Base-by-base conservation (phyloP, 352 stramenopile species). In the Phytophthora colocasiae region DNA sequence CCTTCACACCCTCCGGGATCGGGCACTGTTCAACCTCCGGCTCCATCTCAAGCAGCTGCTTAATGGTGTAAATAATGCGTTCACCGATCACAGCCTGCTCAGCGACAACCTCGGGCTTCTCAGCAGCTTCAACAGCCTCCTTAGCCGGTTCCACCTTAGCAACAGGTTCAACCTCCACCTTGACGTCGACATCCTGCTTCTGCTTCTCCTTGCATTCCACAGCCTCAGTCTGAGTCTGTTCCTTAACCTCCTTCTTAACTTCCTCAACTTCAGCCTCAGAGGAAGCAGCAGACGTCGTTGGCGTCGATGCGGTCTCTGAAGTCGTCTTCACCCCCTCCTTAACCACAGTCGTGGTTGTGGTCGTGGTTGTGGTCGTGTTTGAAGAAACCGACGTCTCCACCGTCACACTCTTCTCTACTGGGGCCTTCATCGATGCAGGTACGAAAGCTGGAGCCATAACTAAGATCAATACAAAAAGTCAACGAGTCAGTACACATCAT, bases 41-140 rank as follows among this genome's bases (percentile, higher is more conserved):
- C 50, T 92, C 82, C 71, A 94, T 81, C 66, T 87, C 79, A 0
- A 94, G 72, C 53, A 94, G 57, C 58, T 91, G 73, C 22, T 85
- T 80, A 44, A 94, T 91, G 19, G 86, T 91, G 71, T 92, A 94
- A 45, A 90, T 77, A 66, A 92, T 85, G 40, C 83, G 82, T 49
- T 79, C 78, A 10, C 66, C 62, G 36, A 84, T 85, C 54, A 77
- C 71, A 24, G 64, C 63, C 57, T 83, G 63, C 53, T 85, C 64
- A 3, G 79, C 63, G 14, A 70, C 75, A 32, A 75, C 65, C n/a
- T 70, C 67, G 2, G 55, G 56, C 22, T 80, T 52, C 22, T 70
- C 60, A 6, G 8, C 29, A 6, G 70, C 64, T 11, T 71, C 58
- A 12, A 49, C 47, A 52, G 69, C 45, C 22, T 60, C 27, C 10